phyloP scores from a whole-genome alignment of 1,284 basidiomycete species.

The Lignosus rhinocerotis region DNA sequence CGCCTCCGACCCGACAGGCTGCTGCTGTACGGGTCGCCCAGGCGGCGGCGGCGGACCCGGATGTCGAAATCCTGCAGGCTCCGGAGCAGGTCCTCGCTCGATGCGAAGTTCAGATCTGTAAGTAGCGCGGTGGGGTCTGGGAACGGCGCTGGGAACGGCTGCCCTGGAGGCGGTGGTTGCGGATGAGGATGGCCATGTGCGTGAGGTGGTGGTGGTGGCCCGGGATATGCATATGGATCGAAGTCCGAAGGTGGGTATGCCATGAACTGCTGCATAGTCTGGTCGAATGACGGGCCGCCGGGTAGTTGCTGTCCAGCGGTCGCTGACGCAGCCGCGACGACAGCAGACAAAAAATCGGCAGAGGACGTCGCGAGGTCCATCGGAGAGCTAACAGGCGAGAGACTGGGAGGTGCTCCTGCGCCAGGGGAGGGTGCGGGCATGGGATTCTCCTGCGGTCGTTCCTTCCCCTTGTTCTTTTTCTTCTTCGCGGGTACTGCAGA shows the following conservation, averaged over 20 bases:
- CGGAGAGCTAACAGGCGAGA: constrained; percentile 2
- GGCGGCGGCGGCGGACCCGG: constrained; percentile 33
- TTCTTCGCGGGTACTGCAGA: constrained; percentile 31
- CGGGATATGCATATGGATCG: constrained; percentile 26
- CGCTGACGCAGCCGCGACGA: constrained; percentile 36
- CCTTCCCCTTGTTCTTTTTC: constrained; percentile 43
- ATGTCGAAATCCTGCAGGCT: constrained; percentile 72
- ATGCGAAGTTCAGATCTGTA: constrained; percentile 50
- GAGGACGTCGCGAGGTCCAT: constrained; percentile 27
- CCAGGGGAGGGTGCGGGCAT: constrained; percentile 24
- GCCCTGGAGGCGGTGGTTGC: constrained; percentile 15
- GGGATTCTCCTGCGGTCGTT: constrained; percentile 30
- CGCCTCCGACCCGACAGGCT: constrained; percentile 47
- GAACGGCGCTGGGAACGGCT: constrained; percentile 23
- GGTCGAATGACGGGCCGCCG: constrained; percentile 16
- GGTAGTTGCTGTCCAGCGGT: constrained; percentile 23
- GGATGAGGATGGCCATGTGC: constrained; percentile 16
- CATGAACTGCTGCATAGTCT: constrained; percentile 24
- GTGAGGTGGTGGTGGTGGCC: constrained; percentile 2
- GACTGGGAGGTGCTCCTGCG: constrained; percentile 13
- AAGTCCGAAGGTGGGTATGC: constrained; percentile 22
- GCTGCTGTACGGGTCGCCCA: constrained; percentile 29
- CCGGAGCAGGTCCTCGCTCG: constrained; percentile 73
- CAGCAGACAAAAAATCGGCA: constrained; percentile 57
- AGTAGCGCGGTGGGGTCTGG: constrained; percentile 36